phyloP scores from a whole-genome alignment of 495 filamentous ascomycete species.

The Penicillium pancosmium region DNA sequence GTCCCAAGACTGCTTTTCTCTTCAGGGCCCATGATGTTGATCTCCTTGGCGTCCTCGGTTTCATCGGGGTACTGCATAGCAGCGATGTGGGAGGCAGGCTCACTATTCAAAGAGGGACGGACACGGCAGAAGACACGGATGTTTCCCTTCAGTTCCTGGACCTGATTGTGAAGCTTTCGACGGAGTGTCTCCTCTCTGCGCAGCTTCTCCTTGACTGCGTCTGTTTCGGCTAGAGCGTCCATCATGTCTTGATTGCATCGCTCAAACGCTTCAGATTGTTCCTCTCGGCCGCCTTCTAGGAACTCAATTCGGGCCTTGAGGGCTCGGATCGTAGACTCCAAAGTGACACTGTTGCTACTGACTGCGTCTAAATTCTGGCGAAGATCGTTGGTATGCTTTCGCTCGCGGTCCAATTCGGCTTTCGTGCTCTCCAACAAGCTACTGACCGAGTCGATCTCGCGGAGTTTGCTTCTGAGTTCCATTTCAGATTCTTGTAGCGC shows the following conservation, averaged over 20 bases:
- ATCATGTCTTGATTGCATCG: constrained; percentile 75
- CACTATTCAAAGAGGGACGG: constrained; percentile 68
- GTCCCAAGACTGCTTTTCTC: constrained; percentile 82
- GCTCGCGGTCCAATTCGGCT: constrained; percentile 65
- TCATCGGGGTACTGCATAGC: constrained; percentile 78
- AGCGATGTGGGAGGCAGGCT: constrained; percentile 60
- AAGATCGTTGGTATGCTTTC: constrained; percentile 54
- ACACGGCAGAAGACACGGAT: constrained; percentile 98
- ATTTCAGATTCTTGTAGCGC: constrained; percentile 66
- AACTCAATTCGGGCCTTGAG: constrained; percentile 81
- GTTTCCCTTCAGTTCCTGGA: constrained; percentile 98
- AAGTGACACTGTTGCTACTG: constrained; percentile 59
- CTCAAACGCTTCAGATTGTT: constrained; percentile 78
- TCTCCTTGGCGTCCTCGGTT: constrained; percentile 77
- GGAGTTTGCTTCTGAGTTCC: constrained; percentile 63
- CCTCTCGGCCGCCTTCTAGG: constrained; percentile 83
- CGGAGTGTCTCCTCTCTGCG: constrained; percentile 89
- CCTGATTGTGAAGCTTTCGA: constrained; percentile 93
- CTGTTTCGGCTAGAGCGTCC: constrained; percentile 69
- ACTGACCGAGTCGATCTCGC: constrained; percentile 58
- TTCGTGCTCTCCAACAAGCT: constrained; percentile 55
- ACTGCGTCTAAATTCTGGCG: constrained; percentile 65
- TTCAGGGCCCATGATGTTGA: constrained; percentile 79
- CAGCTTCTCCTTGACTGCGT: constrained; percentile 76
- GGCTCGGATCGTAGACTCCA: constrained; percentile 75